Percentiles rank a stretch among this genome's conserved stretches.
Conservation (phyloP, 768 basidiomycete species). For the Leccinum fibrillosum region DNA sequence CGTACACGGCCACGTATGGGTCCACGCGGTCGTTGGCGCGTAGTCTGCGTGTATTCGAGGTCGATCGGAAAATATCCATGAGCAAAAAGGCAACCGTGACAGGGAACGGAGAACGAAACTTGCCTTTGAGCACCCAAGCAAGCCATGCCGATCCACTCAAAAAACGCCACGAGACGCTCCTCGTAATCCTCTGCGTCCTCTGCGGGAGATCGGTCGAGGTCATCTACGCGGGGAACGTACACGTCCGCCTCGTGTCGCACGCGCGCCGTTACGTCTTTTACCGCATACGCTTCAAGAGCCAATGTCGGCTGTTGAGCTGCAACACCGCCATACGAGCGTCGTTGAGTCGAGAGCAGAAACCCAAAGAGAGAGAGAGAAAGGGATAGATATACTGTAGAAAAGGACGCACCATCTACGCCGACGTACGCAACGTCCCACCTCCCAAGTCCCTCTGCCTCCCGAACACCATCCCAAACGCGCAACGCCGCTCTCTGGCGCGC, state of each 20-base stretch:
- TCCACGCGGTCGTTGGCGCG: slow-evolving; percentile 61
- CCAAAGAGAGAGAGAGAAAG: neutral
- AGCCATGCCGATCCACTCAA: slow-evolving; percentile 77
- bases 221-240: slow-evolving; percentile 37
- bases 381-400: neutral
- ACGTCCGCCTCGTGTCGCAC: slow-evolving; percentile 32
- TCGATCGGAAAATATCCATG: neutral
- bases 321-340: neutral
- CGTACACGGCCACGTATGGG: slow-evolving; percentile 67
- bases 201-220: slow-evolving; percentile 24
- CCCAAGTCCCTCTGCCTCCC: slow-evolving; percentile 31
- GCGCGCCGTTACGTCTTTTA: slow-evolving; percentile 17
- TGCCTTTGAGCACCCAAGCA: slow-evolving; percentile 65
- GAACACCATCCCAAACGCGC: slow-evolving; percentile 46
- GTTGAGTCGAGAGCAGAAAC: neutral
- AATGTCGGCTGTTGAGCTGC: neutral
- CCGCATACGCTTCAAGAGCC: neutral
- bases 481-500: slow-evolving; percentile 41
- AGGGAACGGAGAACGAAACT: neutral
- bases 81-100: too few relatives aligned
- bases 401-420: slow-evolving; percentile 22
- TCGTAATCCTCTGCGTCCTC: slow-evolving; percentile 46
- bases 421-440: slow-evolving; percentile 47
- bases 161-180: slow-evolving; percentile 41
- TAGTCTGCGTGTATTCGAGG: slow-evolving; percentile 38